Evolutionary conservation across 805 yeast genomes (phyloP), one percentile per base, ranked within the genome.

Genomic region (Schwanniomyces vanrijiae): DNA sequence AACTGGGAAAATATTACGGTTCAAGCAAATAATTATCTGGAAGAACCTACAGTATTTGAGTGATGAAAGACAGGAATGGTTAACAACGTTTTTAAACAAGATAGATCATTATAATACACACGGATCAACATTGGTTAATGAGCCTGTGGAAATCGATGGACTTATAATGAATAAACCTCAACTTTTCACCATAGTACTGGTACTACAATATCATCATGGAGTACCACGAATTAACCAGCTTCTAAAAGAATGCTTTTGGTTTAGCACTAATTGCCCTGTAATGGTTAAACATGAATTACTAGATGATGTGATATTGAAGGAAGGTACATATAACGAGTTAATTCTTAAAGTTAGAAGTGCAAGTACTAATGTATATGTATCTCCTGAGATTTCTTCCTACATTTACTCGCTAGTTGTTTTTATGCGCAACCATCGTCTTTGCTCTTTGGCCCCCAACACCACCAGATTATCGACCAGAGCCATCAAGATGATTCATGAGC

Each of bases 361-460:
- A 5, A 6, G 53, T 5, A 39, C 47, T 7, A 44, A 45, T 16
- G 66, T 71, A 1, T 64, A 56, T 44, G 56, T 61, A n/a, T 56
- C 66, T 19, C 71, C 75, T 4, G 73, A 67, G 21, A 61, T 73
- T 19, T 63, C 62, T 25, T 57, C 63, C 37, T 73, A 73, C 46
- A 59, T 69, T 21, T 65, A 68, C 47, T 71, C 76, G 13, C 47
- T 73, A 13, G 57, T 71, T 22, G 67, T 70, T 8, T 65, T 61
- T 46, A 60, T 69, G 2, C 52, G 78, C 28, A 64, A 66, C 46
- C 77, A 73, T 47, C 55, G 78, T 22, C 55, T 73, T 19, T 59
- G 67, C 31, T 65, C 73, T n/a, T 45, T 73, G n/a, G 60, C 75
- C 5, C 74, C 72, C 3, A 58, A 63, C 11, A 56, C 61, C 34